A percentile compares a stretch with the other conserved stretches of the same genome.
These are phyloP conservation scores for Penicillium olsonii DNA, from an alignment of 2,329 filamentous ascomycete genomes.

Conservation along the genomic window DNA sequence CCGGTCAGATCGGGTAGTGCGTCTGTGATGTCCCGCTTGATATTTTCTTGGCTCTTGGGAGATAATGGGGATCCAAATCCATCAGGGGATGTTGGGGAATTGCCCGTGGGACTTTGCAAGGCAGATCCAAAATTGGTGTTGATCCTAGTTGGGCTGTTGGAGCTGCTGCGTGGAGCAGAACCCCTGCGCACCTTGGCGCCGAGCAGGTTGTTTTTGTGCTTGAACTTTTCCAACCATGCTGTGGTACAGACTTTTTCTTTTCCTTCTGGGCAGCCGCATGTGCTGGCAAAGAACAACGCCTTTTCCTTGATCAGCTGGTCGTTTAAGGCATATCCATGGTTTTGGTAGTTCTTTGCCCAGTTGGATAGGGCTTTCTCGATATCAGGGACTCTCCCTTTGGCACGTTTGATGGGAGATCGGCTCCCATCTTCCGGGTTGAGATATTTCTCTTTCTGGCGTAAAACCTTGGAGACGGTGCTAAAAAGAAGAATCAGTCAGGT, in stretches of 20 bases:
- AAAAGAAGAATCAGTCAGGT: constrained; percentile 14
- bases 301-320: constrained; percentile 85
- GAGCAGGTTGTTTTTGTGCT: constrained; percentile 74
- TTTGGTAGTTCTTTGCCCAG: constrained; percentile 81
- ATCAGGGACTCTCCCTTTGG: constrained; percentile 83
- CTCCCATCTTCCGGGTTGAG: constrained; percentile 77
- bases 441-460: constrained; percentile 93
- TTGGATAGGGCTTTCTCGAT: constrained; percentile 88
- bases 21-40: constrained; percentile 61
- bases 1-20: constrained; percentile 62
- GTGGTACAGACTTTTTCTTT: constrained; percentile 70
- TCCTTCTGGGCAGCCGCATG: constrained; percentile 69
- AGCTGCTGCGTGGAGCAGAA: constrained; percentile 63
- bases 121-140: constrained; percentile 58
- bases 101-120: constrained; percentile 63
- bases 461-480: constrained; percentile 97
- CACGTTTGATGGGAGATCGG: constrained; percentile 76
- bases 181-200: constrained; percentile 57
- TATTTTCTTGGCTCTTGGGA: constrained; percentile 68
- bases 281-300: constrained; percentile 76
- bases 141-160: constrained; percentile 62
- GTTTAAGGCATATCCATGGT: constrained; percentile 70
- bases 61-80: constrained; percentile 69
- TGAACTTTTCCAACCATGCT: constrained; percentile 92
- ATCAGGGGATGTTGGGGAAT: constrained; percentile 71